These are phyloP conservation scores for Aspergillus novofumigatus DNA, from an alignment of 2,329 filamentous ascomycete genomes.

Conservation along the genomic window DNA sequence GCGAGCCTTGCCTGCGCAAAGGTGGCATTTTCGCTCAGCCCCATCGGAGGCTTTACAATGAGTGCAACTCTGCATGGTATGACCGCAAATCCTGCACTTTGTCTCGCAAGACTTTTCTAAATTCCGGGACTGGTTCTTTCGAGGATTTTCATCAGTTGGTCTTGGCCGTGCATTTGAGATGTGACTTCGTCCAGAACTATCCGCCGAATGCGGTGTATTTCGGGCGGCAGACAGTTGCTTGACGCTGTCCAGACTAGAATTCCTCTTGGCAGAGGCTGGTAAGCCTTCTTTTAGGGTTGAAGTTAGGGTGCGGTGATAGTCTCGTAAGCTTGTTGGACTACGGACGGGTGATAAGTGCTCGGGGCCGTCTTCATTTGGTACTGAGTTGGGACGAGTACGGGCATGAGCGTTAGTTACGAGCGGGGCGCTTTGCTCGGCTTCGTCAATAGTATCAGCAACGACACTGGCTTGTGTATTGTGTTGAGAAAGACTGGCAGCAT, in stretches of 20 bases:
- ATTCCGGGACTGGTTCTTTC: neutral
- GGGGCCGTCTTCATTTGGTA: neutral
- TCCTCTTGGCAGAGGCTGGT: neutral
- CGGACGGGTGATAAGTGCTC: neutral
- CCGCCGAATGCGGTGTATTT: neutral
- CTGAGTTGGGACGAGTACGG: neutral
- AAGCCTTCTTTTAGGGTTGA: neutral
- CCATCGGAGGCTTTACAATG: neutral
- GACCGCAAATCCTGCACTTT: slow-evolving; percentile 2
- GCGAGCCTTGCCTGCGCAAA: neutral
- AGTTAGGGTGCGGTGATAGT: neutral
- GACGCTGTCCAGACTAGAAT: neutral
- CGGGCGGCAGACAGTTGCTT: neutral
- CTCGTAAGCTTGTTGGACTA: neutral
- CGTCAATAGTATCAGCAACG: neutral
- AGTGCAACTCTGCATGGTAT: slow-evolving; percentile 2
- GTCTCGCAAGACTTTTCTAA: neutral
- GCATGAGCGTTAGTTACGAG: neutral
- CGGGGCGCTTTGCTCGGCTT: neutral
- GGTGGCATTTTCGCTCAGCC: neutral
- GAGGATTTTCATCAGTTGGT: neutral
- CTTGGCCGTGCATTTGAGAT: neutral
- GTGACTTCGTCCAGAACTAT: neutral
- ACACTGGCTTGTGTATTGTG: neutral
- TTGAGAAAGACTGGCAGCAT: neutral